Percentiles rank a stretch among this genome's conserved stretches.
Evolutionary conservation across 2,329 filamentous ascomycete genomes (phyloP).

Genomic region (Escovopsis sp.): DNA sequence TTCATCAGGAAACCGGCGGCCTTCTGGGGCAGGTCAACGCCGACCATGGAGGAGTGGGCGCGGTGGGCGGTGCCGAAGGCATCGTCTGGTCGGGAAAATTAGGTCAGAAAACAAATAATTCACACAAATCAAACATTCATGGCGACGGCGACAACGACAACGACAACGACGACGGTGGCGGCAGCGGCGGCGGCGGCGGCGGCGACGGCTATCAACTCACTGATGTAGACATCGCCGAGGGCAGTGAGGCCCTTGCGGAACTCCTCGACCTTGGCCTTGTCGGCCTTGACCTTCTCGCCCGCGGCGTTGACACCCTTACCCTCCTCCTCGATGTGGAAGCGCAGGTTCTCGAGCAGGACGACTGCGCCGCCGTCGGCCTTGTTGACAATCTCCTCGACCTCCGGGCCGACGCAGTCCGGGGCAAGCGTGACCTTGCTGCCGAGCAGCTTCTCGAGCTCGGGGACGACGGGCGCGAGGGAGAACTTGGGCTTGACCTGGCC

Average conservation of each 20-base stretch:
- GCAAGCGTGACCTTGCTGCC: slow-evolving; percentile 76
- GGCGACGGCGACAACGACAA: too few relatives aligned
- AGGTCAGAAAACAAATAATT: slow-evolving; percentile 1
- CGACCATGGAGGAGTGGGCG: slow-evolving; percentile 98
- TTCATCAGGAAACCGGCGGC: slow-evolving; percentile 98
- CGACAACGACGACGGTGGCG: too few relatives aligned
- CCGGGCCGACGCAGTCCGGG: slow-evolving; percentile 75
- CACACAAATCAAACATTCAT: background rate
- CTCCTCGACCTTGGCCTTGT: slow-evolving; percentile 79
- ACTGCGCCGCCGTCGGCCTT: slow-evolving; percentile 69
- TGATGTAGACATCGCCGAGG: slow-evolving; percentile 91
- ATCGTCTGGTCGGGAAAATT: slow-evolving; percentile 69
- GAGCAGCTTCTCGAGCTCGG: slow-evolving; percentile 83
- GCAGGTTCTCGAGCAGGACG: slow-evolving; percentile 89
- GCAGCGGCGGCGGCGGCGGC: too few relatives aligned
- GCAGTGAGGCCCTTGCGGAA: slow-evolving; percentile 94
- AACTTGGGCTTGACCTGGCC: slow-evolving; percentile 85
- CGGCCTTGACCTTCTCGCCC: slow-evolving; percentile 96
- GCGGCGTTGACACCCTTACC: slow-evolving; percentile 86
- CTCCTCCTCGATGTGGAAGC: slow-evolving; percentile 97
- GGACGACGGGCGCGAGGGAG: slow-evolving; percentile 81
- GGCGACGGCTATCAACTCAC: slow-evolving; percentile 35
- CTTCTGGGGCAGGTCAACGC: slow-evolving; percentile 88
- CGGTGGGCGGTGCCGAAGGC: slow-evolving; percentile 97
- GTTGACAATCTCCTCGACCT: slow-evolving; percentile 82